Conservation (phyloP, 1,139 yeast species). For the Zygoascus sp. region DNA sequence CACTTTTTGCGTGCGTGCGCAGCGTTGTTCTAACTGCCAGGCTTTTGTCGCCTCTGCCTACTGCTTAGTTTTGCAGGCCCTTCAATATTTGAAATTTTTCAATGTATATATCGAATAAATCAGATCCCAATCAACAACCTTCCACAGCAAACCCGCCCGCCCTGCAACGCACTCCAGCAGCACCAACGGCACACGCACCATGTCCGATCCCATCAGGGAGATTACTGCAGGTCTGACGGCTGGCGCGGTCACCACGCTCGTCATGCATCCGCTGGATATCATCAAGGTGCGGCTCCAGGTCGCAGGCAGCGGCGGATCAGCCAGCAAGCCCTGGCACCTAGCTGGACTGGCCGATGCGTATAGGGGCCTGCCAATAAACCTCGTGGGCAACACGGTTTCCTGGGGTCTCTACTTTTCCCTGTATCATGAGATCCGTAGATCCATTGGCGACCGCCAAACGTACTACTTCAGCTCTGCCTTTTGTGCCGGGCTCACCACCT, state of each 20-base stretch:
- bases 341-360: constrained; percentile 38
- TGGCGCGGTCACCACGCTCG: constrained; percentile 72
- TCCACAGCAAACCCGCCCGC: neutral
- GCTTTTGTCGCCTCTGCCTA: constrained; percentile 67
- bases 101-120: constrained; percentile 1
- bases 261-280: constrained; percentile 86
- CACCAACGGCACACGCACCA: neutral
- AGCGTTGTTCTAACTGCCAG: constrained; percentile 25
- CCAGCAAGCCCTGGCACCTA: constrained; percentile 7
- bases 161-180: neutral
- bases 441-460: constrained; percentile 24
- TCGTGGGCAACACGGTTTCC: constrained; percentile 77
- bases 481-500: constrained; percentile 69
- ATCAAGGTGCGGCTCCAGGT: constrained; percentile 74
- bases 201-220: constrained; percentile 37
- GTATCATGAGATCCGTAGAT: constrained; percentile 37
- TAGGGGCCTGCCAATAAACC: constrained; percentile 76
- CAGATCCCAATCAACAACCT: neutral
- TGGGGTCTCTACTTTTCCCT: constrained; percentile 85
- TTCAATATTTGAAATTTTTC: neutral
- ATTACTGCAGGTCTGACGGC: constrained; percentile 75
- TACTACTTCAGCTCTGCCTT: constrained; percentile 50
- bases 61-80: constrained; percentile 44
- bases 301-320: constrained; percentile 7
- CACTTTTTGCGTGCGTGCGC: neutral